These are phyloP conservation scores for Hygrocybe coccinea DNA, from an alignment of 768 basidiomycete species.

Conservation along the genomic window DNA sequence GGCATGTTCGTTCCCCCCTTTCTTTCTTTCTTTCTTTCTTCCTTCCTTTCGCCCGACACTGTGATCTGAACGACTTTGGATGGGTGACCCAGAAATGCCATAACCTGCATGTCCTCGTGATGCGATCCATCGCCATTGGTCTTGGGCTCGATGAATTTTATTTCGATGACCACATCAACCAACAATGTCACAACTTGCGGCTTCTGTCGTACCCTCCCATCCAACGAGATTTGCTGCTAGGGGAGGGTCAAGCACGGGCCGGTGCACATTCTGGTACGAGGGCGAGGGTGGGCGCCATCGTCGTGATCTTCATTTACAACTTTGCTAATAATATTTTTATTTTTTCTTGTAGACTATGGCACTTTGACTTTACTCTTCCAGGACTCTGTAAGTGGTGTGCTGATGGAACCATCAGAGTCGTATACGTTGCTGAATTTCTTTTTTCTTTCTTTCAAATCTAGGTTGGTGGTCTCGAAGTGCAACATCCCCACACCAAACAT, in stretches of 20 bases:
- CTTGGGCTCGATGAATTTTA: constrained; percentile 66
- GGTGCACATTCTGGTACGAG: constrained; percentile 70
- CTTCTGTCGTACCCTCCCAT: constrained; percentile 81
- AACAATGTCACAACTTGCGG: constrained; percentile 77
- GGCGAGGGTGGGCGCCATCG: background rate
- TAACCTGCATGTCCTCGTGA: constrained; percentile 65
- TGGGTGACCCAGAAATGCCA: constrained; percentile 59
- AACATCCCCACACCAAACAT: constrained; percentile 68
- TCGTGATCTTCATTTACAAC: background rate
- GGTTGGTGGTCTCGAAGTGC: constrained; percentile 79
- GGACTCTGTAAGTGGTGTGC: constrained; percentile 46
- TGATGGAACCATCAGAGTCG: background rate
- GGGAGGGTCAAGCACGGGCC: constrained; percentile 71
- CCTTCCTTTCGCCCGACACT: background rate
- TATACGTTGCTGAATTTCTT: background rate
- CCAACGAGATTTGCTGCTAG: constrained; percentile 48
- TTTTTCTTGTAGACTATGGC: constrained; percentile 55
- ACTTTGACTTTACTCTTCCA: constrained; percentile 81
- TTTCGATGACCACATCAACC: constrained; percentile 70
- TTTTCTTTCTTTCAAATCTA: too few relatives aligned
- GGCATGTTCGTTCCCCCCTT: background rate
- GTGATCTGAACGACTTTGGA: constrained; percentile 6
- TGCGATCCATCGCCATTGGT: constrained; percentile 84
- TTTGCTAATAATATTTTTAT: background rate
- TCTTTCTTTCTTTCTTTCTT: background rate